Conservation (phyloP, 352 stramenopile genomes). For the Phytophthora gonapodyides region DNA sequence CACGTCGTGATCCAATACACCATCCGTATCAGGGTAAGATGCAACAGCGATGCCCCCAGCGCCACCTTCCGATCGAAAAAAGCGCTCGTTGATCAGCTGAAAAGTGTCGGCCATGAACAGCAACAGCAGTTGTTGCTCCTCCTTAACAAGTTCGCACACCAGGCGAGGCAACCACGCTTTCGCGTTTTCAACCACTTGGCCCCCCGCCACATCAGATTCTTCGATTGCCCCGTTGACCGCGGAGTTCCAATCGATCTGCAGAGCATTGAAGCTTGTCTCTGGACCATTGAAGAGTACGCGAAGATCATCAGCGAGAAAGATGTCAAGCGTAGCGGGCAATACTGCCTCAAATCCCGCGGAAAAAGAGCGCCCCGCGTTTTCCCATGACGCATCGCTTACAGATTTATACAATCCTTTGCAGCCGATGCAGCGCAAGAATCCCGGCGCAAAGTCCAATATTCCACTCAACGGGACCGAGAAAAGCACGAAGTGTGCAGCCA, state of each 20-base stretch:
- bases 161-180: conserved; percentile 56
- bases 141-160: conserved; percentile 54
- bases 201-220: conserved; percentile 15
- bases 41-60: conserved; percentile 28
- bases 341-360: conserved; percentile 60
- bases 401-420: conserved; percentile 33
- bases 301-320: conserved; percentile 59
- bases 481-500: conserved; percentile 66
- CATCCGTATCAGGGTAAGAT: conserved; percentile 19
- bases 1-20: conserved; percentile 23
- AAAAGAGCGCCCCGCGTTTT: conserved; percentile 43
- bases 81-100: conserved; percentile 42
- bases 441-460: conserved; percentile 59
- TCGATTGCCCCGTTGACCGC: conserved; percentile 43
- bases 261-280: conserved; percentile 34
- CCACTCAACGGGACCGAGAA: conserved; percentile 48
- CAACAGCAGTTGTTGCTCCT: conserved; percentile 64
- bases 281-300: conserved; percentile 56
- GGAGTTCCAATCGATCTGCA: conserved; percentile 47
- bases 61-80: conserved; percentile 38
- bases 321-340: conserved; percentile 48
- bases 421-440: conserved; percentile 52
- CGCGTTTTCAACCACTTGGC: conserved; percentile 13
- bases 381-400: conserved; percentile 27
- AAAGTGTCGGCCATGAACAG: conserved; percentile 61